Base-by-base conservation (phyloP, 768 basidiomycete species). In the Strobilomyces confusus region DNA sequence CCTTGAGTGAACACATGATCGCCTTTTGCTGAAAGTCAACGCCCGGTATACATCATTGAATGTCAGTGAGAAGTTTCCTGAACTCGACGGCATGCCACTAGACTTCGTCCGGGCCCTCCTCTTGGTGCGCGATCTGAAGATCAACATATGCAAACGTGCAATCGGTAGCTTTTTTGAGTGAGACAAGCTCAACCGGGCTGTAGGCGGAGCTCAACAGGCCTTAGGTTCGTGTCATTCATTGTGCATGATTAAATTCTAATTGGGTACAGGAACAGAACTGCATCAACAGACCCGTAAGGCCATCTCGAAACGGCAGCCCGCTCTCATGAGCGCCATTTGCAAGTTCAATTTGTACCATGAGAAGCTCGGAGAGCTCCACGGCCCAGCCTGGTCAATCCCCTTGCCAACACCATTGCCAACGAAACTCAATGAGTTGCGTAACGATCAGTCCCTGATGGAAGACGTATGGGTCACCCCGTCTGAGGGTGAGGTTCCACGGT, bases 151-250 rank as follows among this genome's bases (percentile, higher is more conserved):
- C 20, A 42, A 42, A 11, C 4, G 23, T 2, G 41, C 41, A 2
- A 42, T 42, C 2, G 41, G 11, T 3, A 42, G 41, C 13, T 41
- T 41, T 22, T 42, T 42, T 14, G 23, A 42, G 8, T 66, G 65
- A 59, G 65, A 67, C n/a, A 62, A 56, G 11, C 41, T 68, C 0
- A 61, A 69, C 19, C 56, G 44, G 6, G 67, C 65, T 0, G 58
- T 63, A 0, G 60, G 60, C 0, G 64, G 67, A 0, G n/a, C 44
- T 8, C 30, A 62, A 0, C 45, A 63, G 43, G 15, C 58, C n/a
- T n/a, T n/a, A n/a, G 0, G 49, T 69, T 2, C 25, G 22, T 43
- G n/a, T 3, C 9, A 3, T 17, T 37, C 4, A 7, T 37, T 14
- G 4, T 13, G 14, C 4, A 37, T n/a, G 5, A 1, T 14, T n/a